Conservation (phyloP, 805 yeast species). For the Candida mattraensis region DNA sequence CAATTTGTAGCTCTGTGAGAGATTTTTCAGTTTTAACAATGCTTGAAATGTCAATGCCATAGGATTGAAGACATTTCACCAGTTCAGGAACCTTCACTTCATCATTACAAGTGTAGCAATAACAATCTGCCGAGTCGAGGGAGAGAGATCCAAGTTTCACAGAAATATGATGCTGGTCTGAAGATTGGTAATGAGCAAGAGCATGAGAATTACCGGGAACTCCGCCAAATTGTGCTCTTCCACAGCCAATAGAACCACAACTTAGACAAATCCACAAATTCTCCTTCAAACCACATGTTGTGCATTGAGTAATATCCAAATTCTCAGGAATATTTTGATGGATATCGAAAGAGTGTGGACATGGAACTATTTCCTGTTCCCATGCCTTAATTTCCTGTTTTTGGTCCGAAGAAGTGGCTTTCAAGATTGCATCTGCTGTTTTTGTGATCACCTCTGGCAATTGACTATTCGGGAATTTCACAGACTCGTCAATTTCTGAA, state of each 20-base stretch:
- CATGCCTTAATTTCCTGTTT: conserved; percentile 81
- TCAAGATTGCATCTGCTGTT: conserved; percentile 45
- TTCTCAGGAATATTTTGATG: conserved; percentile 35
- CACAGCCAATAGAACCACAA: conserved; percentile 94
- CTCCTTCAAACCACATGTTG: conserved; percentile 60
- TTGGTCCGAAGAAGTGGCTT: conserved; percentile 57
- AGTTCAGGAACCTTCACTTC: conserved; percentile 76
- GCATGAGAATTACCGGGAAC: conserved; percentile 95
- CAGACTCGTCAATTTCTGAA: conserved; percentile 28
- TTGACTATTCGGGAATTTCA: conserved; percentile 31
- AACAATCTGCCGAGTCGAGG: conserved; percentile 76
- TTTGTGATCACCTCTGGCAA: conserved; percentile 32
- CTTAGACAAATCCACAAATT: conserved; percentile 91
- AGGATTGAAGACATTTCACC: conserved; percentile 46
- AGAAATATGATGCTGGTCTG: conserved; percentile 71
- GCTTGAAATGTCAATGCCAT: conserved; percentile 63
- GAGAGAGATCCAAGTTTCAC: conserved; percentile 89
- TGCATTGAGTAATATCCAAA: conserved; percentile 46
- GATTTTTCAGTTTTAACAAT: conserved; percentile 79
- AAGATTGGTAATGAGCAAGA: conserved; percentile 57
- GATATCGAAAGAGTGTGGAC: conserved; percentile 70
- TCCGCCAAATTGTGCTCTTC: conserved; percentile 91
- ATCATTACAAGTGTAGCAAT: conserved; percentile 86
- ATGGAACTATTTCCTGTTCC: conserved; percentile 84
- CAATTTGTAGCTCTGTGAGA: conserved; percentile 84